Conservation (phyloP, 345 rosid genomes). For the Geranium rotundifolium region DNA sequence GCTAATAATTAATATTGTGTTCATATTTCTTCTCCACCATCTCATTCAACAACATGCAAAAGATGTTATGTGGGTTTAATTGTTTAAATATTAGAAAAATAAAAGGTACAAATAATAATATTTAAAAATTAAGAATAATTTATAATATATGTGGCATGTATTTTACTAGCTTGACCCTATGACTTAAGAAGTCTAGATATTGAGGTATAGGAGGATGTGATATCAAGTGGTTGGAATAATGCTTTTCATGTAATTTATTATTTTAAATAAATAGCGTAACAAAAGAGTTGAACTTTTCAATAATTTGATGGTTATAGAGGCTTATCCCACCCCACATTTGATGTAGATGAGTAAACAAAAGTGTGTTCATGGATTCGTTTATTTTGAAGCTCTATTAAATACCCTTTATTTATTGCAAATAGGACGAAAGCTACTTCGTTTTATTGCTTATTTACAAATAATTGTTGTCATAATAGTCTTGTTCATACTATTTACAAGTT, state of each 20-base stretch:
- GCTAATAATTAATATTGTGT: too few relatives aligned
- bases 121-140: too few relatives aligned
- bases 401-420: not conserved
- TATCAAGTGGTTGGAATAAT: slow-evolving; percentile 9
- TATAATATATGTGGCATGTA: too few relatives aligned
- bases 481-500: too few relatives aligned
- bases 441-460: not conserved
- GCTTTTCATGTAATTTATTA: not conserved
- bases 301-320: slow-evolving; percentile 5
- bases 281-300: slow-evolving; percentile 12
- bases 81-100: too few relatives aligned
- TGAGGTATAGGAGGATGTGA: too few relatives aligned
- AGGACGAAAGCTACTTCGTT: not conserved
- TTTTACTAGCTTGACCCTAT: not conserved
- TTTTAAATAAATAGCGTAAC: not conserved
- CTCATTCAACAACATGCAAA: too few relatives aligned
- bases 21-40: too few relatives aligned
- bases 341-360: slow-evolving; percentile 16
- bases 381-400: not conserved
- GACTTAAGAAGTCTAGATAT: not conserved
- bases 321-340: slow-evolving; percentile 14
- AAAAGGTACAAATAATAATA: too few relatives aligned
- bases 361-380: slow-evolving; percentile 8
- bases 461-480: too few relatives aligned
- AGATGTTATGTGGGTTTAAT: too few relatives aligned